phyloP scores from a whole-genome alignment of 2,329 filamentous ascomycete genomes.

The Colletotrichum karsti region DNA sequence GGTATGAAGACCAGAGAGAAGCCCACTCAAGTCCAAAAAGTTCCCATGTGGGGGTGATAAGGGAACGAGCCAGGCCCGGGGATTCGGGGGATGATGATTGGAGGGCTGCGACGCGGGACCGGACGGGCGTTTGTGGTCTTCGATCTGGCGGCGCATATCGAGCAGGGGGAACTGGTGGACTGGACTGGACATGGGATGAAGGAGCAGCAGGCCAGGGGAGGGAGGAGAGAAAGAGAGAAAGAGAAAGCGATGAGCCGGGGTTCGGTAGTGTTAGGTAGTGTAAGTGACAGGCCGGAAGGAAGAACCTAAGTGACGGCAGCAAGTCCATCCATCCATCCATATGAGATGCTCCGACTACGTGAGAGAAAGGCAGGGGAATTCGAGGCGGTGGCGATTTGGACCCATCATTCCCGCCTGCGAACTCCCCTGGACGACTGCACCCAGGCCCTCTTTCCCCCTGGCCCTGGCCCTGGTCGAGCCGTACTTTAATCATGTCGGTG shows the following conservation, averaged over 20 bases:
- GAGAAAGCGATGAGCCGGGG: background rate
- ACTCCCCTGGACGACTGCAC: background rate
- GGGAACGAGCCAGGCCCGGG: background rate
- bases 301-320: background rate
- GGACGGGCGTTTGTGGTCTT: slow-evolving; percentile 24
- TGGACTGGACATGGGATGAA: background rate
- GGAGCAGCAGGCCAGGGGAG: background rate
- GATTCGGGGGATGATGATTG: background rate
- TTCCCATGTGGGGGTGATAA: slow-evolving; percentile 28
- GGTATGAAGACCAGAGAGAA: background rate
- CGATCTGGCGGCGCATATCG: slow-evolving; percentile 29
- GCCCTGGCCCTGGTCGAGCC: background rate
- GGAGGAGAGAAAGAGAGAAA: background rate
- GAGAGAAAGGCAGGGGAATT: background rate
- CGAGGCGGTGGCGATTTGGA: slow-evolving; percentile 13
- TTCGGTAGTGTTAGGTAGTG: background rate
- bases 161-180: background rate
- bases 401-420: slow-evolving; percentile 4
- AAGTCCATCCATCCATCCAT: background rate
- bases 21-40: slow-evolving; percentile 25
- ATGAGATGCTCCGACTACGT: background rate
- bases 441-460: background rate
- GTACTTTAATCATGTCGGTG: slow-evolving; percentile 10
- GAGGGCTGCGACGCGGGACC: slow-evolving; percentile 13
- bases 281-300: background rate